Base-by-base conservation (phyloP, 257 asterid species). In the Cynanchum wilfordii region DNA sequence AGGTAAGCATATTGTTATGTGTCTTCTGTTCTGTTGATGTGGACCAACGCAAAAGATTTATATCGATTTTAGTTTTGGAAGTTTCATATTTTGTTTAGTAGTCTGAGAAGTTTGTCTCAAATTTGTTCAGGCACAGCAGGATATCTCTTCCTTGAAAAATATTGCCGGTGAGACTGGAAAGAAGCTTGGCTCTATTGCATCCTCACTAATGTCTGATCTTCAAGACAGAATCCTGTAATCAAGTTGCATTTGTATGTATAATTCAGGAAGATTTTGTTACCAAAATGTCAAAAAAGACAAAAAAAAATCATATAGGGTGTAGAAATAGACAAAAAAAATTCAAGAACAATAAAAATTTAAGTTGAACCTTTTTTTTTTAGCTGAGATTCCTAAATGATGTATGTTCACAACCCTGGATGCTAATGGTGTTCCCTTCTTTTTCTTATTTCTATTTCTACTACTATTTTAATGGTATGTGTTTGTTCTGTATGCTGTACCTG, bases 141-240 rank as follows among this genome's bases (percentile, higher is more conserved):
- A 94, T 79, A 85, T 94, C 72, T 87, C 97, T 58, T 88, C 99
- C 67, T 82, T 91, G 24, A 94, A 94, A 86, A 87, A 84, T 73
- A 94, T 94, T 22, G 99, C 99, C 8, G 98, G 98, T 75, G 99
- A 94, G 86, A 91, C 99, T 5, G 96, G 99, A 71, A 94, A 91
- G 89, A 94, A 84, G 89, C 72, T 94, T 65, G 79, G 84, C 85
- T 82, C 90, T 38, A 60, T 94, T 17, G 99, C 99, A 1, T 87
- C 99, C 62, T 81, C 84, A 62, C 73, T 94, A 27, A 78, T 94
- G 73, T 85, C 99, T 2, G 98, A 94, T 80, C 77, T 94, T 75
- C 97, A 91, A 86, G 99, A 91, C 85, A 87, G 99, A 85, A 87
- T 94, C 87, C 90, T 91, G 76, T 91, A 78, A 89, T 66, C 49